A percentile compares a stretch with the other conserved stretches of the same genome.
These are phyloP conservation scores for Xerocomellus chrysenteron DNA, from an alignment of 768 basidiomycete genomes.

Conservation along the genomic window DNA sequence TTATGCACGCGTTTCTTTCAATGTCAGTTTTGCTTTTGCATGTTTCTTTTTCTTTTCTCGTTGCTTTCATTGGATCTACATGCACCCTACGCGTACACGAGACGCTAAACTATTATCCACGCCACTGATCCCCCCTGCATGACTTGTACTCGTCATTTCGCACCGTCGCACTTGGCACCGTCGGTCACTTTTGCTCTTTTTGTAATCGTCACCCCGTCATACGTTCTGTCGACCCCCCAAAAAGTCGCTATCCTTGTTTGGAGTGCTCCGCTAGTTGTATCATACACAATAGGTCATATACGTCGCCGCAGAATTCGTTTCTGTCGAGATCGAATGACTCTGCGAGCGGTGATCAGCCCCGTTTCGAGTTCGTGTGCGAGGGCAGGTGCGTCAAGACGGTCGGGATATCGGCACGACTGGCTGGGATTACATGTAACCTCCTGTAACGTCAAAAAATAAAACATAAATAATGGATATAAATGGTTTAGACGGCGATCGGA, in stretches of 20 bases:
- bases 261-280: slow-evolving; percentile 18
- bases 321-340: slow-evolving; percentile 2
- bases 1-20: neutral
- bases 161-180: slow-evolving; percentile 5
- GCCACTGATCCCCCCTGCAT: slow-evolving; percentile 19
- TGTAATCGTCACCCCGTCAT: slow-evolving; percentile 10
- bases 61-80: slow-evolving; percentile 11
- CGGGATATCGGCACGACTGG: neutral
- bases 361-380: slow-evolving; percentile 5
- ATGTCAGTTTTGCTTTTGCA: neutral
- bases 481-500: slow-evolving; percentile 5
- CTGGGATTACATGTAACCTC: neutral
- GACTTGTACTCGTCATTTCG: slow-evolving; percentile 12
- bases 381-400: neutral
- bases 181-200: neutral
- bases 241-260: neutral
- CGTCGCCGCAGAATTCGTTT: neutral
- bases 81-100: neutral
- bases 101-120: slow-evolving; percentile 18
- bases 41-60: neutral
- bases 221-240: slow-evolving; percentile 5
- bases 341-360: neutral
- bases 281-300: slow-evolving; percentile 2
- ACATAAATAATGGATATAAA: neutral
- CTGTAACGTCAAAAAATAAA: neutral